These are phyloP conservation scores for Paspalum notatum DNA, from an alignment of 176 grass and related monocot species.

Conservation along the genomic window DNA sequence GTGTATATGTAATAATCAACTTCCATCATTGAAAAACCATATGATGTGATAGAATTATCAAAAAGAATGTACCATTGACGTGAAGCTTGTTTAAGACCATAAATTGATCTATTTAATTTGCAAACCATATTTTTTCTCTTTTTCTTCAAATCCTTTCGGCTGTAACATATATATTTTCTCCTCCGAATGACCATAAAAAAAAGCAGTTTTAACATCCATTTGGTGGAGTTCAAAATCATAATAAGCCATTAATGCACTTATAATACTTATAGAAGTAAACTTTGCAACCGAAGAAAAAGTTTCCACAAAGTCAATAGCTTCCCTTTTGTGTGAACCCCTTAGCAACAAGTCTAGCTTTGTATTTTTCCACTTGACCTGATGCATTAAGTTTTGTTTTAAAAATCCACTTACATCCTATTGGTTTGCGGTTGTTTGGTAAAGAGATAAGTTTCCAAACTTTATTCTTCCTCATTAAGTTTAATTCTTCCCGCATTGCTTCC, in stretches of 20 bases:
- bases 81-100: neutral
- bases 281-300: neutral
- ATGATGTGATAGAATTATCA: neutral
- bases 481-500: constrained; percentile 1
- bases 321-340: neutral
- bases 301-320: neutral
- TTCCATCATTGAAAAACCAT: neutral
- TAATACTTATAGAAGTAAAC: neutral
- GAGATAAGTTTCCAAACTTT: neutral
- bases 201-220: neutral
- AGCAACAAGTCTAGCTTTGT: neutral
- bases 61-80: neutral
- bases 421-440: neutral
- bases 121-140: constrained; percentile 18
- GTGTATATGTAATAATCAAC: neutral
- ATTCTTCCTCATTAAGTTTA: neutral
- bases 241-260: neutral
- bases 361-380: neutral
- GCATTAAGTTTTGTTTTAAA: neutral
- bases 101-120: neutral
- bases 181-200: neutral
- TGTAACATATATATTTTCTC: neutral
- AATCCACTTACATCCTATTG: constrained; percentile 1
- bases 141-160: neutral
- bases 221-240: neutral